Conservation (phyloP, 495 filamentous ascomycete genomes). For the Aspergillus panamensis region DNA sequence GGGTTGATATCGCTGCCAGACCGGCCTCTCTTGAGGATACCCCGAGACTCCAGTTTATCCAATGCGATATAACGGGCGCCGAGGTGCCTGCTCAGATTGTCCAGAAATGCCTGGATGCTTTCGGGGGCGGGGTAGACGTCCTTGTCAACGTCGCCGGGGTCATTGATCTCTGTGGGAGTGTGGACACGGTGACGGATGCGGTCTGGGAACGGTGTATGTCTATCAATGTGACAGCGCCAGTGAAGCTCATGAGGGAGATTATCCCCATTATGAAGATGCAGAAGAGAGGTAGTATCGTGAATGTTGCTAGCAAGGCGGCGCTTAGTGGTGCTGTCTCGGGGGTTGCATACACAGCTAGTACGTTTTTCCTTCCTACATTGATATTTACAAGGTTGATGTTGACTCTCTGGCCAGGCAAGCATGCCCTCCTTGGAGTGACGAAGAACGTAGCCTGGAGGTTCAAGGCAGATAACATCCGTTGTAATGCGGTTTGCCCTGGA, state of each 20-base stretch:
- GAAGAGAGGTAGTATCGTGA: neutral
- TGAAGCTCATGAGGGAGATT: slow-evolving; percentile 5
- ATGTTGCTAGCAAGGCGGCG: neutral
- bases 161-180: slow-evolving; percentile 35
- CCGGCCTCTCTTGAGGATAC: neutral
- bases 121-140: slow-evolving; percentile 29
- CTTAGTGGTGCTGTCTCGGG: neutral
- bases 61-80: neutral
- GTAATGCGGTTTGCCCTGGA: slow-evolving; percentile 9
- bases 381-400: too few relatives aligned
- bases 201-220: slow-evolving; percentile 4
- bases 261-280: neutral
- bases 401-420: neutral
- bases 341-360: slow-evolving; percentile 2
- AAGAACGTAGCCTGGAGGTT: slow-evolving; percentile 7
- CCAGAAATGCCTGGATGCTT: neutral
- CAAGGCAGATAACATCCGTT: slow-evolving; percentile 1
- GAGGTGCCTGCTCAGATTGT: neutral
- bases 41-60: neutral
- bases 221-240: slow-evolving; percentile 2
- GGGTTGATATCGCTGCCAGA: slow-evolving; percentile 27
- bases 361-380: neutral
- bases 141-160: slow-evolving; percentile 41
- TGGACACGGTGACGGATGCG: slow-evolving; percentile 23
- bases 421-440: neutral